Evolutionary conservation across 805 yeast genomes (phyloP), one percentile per base, ranked within the genome.

Genomic region (Barnettozyma siamensis): DNA sequence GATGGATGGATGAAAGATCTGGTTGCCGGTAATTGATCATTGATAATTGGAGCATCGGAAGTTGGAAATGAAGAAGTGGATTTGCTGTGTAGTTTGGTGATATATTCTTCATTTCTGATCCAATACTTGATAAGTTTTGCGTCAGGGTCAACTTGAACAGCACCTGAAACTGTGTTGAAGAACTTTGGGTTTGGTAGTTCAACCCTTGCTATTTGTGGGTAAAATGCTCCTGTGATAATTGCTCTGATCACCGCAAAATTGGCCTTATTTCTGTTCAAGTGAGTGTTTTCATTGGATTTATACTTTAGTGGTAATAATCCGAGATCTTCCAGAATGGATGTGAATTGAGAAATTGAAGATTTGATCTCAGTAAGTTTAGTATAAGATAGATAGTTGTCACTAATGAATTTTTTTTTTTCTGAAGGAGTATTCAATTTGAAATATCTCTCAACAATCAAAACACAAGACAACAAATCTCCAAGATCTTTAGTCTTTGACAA

Each of bases 1-100:
- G 93, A 78, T 2, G 98, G 97, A 55, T 91, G 97, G 18, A 87
- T 62, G 48, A 87, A 89, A 0, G 89, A 88, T 36, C 96, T 66
- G 0, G 75, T 67, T 0, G 83, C 78, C 2, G 88, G 88, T 5
- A 72, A 53, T 2, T 59, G 49, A 9, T 56, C 50, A 13, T 50
- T 41, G 2, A 53, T 47, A 3, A 50, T 48, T 8, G 45, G 50
- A 2, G 44, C 38, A 12, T 42, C 35, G 0, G n/a, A n/a, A 21
- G 24, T 21, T 21, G 24, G 6, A 7, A 9, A 21, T 21, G 24
- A 21, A 9, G 24, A 21, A 7, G 46, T 48, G 1, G 21, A 43
- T 23, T 35, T 47, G 17, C 31, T 35, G 18, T 27, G 40, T n/a
- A 46, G 33, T 17, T 37, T 35, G 3, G 46, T 49, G 47, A 50